A percentile compares a stretch with the other conserved stretches of the same genome.
phyloP scores from a whole-genome alignment of 306 rosid species.

The Comarum palustre region DNA sequence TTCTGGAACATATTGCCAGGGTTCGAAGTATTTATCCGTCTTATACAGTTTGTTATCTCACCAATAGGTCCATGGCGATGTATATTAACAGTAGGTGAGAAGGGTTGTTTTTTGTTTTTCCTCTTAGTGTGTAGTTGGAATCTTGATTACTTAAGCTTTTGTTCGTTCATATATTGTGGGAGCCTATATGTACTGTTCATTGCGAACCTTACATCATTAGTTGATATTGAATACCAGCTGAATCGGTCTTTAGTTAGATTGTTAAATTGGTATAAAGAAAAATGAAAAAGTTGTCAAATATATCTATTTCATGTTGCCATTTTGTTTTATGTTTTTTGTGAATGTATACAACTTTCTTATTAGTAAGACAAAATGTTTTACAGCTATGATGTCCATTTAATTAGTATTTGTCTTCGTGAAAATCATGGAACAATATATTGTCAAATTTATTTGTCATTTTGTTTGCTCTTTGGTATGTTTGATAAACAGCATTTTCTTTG shows the following conservation, averaged over 20 bases:
- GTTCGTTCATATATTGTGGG: neutral
- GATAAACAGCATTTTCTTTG: neutral
- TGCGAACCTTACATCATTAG: neutral
- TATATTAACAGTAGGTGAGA: conserved; percentile 71
- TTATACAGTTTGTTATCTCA: conserved; percentile 72
- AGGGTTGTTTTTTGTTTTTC: neutral
- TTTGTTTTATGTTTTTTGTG: neutral
- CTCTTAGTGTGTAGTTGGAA: neutral
- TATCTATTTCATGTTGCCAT: no score
- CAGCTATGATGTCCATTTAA: neutral
- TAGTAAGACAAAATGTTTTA: no score
- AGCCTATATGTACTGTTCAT: neutral
- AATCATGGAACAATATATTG: neutral
- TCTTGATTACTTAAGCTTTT: neutral
- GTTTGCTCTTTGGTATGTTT: neutral
- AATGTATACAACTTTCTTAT: neutral
- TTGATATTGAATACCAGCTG: no score
- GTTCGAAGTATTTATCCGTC: conserved; percentile 71
- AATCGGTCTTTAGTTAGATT: no score
- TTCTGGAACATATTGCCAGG: conserved; percentile 51
- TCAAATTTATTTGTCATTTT: no score
- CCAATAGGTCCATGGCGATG: conserved; percentile 60
- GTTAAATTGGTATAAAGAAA: no score
- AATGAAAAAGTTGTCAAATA: no score
- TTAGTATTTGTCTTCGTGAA: neutral